Base-by-base conservation (phyloP, 2,329 filamentous ascomycete genomes). In the Hortaea werneckii region DNA sequence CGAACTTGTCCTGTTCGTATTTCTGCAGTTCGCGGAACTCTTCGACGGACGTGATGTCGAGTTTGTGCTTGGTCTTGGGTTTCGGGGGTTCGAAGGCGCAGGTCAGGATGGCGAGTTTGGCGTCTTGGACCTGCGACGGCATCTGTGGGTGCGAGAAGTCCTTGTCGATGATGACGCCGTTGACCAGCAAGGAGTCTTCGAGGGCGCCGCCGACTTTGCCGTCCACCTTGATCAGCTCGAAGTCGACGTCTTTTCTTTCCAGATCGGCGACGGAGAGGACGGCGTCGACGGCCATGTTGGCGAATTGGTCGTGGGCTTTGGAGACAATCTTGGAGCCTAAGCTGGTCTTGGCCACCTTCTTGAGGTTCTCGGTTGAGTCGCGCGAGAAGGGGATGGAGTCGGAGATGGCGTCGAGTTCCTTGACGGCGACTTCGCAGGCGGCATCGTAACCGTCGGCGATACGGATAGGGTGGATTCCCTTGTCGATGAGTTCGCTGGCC, bases 131-230 rank as follows among this genome's bases (percentile, higher is more conserved):
- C 69, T 95, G 88, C 42, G 85, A 86, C 8, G 92, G 92, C 92
- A 98, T 98, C 72, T 98, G 92, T 9, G 92, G 92, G 68, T 98
- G 92, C 32, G 92, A 96, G 69, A 98, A 98, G 72, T 98, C 94
- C 75, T 98, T 98, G 79, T 98, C 92, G 67, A 98, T 79, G 66
- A 98, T 94, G 55, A 98, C 92, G 66, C 92, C 92, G 73, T 96
- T 94, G 58, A 98, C 90, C 38, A 98, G 80, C 29, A 96, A 72
- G 5, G 89, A 86, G 68, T 98, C 92, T 68, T 96, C 90, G 12
- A 98, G 77, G 28, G 90, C 72, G 49, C 94, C 92, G 58, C 92
- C 92, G 32, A 96, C 88, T 75, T 98, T 98, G 60, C 92, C 90
- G 62, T 98, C 92, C 43, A 98, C 90, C 77, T 98, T 98, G 75